These are phyloP conservation scores for Alternaria viburni DNA, from an alignment of 2,329 filamentous ascomycete species.

Conservation along the genomic window DNA sequence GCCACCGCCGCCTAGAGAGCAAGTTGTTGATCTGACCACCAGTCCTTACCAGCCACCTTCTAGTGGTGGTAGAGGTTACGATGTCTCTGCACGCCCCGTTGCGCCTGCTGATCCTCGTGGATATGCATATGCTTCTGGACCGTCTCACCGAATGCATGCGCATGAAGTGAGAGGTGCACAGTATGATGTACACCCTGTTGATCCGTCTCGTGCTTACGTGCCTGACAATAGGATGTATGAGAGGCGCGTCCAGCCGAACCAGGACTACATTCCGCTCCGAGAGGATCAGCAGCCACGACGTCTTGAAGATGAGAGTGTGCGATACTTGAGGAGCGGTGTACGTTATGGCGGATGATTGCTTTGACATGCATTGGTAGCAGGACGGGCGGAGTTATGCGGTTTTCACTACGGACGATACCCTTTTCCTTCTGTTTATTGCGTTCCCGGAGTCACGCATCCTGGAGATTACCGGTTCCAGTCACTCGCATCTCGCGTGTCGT, in stretches of 20 bases:
- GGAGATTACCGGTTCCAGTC: conserved; percentile 4
- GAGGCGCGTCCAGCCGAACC: conserved; percentile 15
- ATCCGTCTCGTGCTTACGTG: conserved; percentile 18
- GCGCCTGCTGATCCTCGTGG: conserved; percentile 11
- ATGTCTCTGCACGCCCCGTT: conserved; percentile 7
- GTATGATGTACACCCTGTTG: conserved; percentile 17
- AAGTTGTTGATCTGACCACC: conserved; percentile 34
- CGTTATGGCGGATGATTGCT: conserved; percentile 22
- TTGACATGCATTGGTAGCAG: conserved; percentile 10
- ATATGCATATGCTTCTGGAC: conserved; percentile 18
- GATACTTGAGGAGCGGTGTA: conserved; percentile 18
- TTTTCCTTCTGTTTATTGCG: conserved; percentile 22
- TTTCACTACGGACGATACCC: conserved; percentile 35
- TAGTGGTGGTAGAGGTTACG: conserved; percentile 10
- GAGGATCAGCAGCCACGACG: conserved; percentile 12
- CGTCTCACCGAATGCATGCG: conserved; percentile 16
- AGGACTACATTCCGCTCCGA: conserved; percentile 17
- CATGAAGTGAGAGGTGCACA: conserved; percentile 26
- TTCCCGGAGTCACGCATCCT: conserved; percentile 11
- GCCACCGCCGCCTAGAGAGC: conserved; percentile 18
- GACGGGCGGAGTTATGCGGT: conserved; percentile 17
- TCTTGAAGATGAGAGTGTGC: conserved; percentile 12
- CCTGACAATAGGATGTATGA: conserved; percentile 19
- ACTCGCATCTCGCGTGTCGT: background rate
- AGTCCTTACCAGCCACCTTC: conserved; percentile 23